These are phyloP conservation scores for Helotiales sp. DNA, from an alignment of 2,329 filamentous ascomycete genomes.

Conservation along the genomic window DNA sequence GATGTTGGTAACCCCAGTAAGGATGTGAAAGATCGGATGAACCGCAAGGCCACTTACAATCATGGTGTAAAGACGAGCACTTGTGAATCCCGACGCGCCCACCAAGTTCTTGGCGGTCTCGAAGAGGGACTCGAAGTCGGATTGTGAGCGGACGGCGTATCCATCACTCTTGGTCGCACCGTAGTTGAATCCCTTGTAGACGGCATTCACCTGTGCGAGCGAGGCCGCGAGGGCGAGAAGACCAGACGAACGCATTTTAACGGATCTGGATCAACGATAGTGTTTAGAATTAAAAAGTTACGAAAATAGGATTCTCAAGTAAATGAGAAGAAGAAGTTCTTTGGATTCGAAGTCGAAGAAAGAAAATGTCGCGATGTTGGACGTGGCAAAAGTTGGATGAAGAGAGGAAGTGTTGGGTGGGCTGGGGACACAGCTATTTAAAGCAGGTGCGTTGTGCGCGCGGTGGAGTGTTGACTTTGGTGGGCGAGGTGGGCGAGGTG, in stretches of 20 bases:
- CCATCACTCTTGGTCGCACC: slow-evolving; percentile 67
- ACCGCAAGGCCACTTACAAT: slow-evolving; percentile 38
- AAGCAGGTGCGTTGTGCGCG: slow-evolving; percentile 1
- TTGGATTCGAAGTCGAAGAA: neutral
- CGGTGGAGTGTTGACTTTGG: too few species aligned
- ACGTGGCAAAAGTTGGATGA: slow-evolving; percentile 1
- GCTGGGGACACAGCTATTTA: slow-evolving; percentile 3
- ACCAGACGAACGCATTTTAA: slow-evolving; percentile 31
- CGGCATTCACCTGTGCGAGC: slow-evolving; percentile 38
- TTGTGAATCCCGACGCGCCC: slow-evolving; percentile 66
- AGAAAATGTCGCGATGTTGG: neutral
- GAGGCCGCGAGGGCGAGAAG: slow-evolving; percentile 31
- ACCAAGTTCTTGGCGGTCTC: slow-evolving; percentile 61
- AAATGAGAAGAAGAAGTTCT: neutral
- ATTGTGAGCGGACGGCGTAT: slow-evolving; percentile 53
- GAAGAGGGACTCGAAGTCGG: slow-evolving; percentile 71
- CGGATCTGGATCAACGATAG: slow-evolving; percentile 1
- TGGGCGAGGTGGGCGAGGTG: neutral
- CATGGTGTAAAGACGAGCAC: slow-evolving; percentile 72
- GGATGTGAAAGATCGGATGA: neutral
- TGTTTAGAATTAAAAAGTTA: neutral
- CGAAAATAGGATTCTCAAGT: neutral
- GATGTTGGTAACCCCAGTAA: too few species aligned
- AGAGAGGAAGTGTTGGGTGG: neutral
- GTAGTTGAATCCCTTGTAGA: slow-evolving; percentile 62